Conservation (phyloP, 2,329 filamentous ascomycete genomes). For the Leptographium lundbergii region DNA sequence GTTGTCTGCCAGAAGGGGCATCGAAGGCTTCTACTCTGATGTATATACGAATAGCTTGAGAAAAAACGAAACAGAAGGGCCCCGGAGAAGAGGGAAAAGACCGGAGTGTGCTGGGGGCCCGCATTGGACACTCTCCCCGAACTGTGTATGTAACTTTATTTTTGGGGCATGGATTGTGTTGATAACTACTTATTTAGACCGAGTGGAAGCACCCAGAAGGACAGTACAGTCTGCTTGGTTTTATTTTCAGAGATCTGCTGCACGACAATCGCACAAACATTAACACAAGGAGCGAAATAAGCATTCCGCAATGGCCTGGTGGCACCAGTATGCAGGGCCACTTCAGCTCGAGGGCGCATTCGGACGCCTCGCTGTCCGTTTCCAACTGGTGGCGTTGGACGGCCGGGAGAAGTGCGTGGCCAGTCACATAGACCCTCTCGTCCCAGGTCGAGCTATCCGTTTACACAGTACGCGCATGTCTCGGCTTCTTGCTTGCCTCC, state of each 20-base stretch:
- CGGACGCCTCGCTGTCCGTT: background rate
- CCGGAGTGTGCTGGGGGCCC: slow-evolving; percentile 19
- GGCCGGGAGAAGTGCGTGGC: too few species aligned
- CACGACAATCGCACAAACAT: background rate
- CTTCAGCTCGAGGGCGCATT: background rate
- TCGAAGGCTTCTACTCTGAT: background rate
- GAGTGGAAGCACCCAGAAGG: too few species aligned
- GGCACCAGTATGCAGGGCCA: background rate
- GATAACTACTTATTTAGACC: background rate
- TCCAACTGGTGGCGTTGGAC: background rate
- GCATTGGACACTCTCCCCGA: background rate
- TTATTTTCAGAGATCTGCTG: background rate
- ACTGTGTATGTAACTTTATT: background rate
- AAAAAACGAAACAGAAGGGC: background rate
- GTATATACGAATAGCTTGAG: background rate
- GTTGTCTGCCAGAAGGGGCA: background rate
- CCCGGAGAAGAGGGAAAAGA: background rate
- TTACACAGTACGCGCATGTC: too few species aligned
- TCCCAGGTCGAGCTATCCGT: too few species aligned
- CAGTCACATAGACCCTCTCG: too few species aligned
- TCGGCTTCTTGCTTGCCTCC: too few species aligned
- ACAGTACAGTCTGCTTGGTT: too few species aligned
- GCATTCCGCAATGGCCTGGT: background rate
- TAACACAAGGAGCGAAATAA: background rate
- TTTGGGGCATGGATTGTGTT: background rate